Base-by-base conservation (phyloP, 805 yeast genomes). In the Tetrapisispora iriomotensis region DNA sequence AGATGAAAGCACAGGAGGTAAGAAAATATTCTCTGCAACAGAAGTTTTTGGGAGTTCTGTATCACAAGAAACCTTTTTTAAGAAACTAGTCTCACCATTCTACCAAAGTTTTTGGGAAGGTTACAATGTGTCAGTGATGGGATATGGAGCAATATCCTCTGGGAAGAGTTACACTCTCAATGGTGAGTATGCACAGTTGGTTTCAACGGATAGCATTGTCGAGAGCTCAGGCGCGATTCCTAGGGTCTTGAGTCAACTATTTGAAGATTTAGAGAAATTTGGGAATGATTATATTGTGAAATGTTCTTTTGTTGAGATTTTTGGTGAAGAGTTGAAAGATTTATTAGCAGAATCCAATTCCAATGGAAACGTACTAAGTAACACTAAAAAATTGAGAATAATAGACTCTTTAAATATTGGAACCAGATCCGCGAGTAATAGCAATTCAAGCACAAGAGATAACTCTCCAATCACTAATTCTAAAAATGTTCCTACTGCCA, bases 61-160 rank as follows among this genome's bases (percentile, higher is more conserved):
- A 2, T 84, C 77, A 48, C 95, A 87, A 58, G 62, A 67, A 61
- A 68, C 27, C 54, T 87, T 1, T 87, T 77, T 49, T 74, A 77
- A 15, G 72, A 72, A 19, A 79, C 79, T 15, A 15, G 92, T 87
- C 0, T 62, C 69, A 22, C 79, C 79, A 8, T 60, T 77, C 38
- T 68, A 79, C 31, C 67, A 70, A 19, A 94, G 88, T 44, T 71
- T 85, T 43, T 61, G 85, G 40, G 62, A 70, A 34, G 94, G 90
- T 14, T 82, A 78, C 53, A 85, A 84, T 54, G 85, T 86, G 46
- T 81, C 95, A 0, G 70, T 85, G 21, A 67, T 86, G 48, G 94
- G 88, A 0, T 87, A 87, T 60, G 96, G 95, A 3, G 92, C 83
- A 68, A 85, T 94, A 0, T 90, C 94, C 1, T 81, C 94, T 0